Conservation (phyloP, 257 asterid genomes). For the Thymus mandschuricus region DNA sequence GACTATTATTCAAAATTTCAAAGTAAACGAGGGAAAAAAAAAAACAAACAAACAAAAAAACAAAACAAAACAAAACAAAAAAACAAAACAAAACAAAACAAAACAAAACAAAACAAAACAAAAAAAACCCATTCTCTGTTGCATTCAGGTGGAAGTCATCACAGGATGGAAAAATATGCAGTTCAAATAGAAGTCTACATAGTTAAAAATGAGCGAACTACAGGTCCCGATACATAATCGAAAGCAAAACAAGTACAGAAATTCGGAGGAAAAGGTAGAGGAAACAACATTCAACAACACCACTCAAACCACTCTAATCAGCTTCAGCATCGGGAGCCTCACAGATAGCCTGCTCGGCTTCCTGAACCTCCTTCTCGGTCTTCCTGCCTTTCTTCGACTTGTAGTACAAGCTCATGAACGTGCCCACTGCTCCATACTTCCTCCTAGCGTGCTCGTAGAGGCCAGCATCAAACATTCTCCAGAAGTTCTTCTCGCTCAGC, state of each 20-base stretch:
- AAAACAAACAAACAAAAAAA: not conserved
- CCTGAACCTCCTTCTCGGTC: conserved; percentile 98
- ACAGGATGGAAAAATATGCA: not conserved
- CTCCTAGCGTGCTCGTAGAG: conserved; percentile 84
- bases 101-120: not conserved
- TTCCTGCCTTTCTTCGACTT: conserved; percentile 96
- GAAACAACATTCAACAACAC: not conserved
- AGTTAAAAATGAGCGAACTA: conserved; percentile 28
- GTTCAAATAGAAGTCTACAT: conserved; percentile 10
- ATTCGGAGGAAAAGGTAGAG: not conserved
- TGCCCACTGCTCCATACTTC: conserved; percentile 84
- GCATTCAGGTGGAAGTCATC: not conserved
- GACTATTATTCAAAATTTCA: too few species aligned
- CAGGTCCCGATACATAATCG: conserved; percentile 28
- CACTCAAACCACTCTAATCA: conserved; percentile 30
- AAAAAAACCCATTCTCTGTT: not conserved
- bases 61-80: not conserved
- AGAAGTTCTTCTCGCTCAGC: conserved; percentile 83
- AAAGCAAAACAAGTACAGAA: conserved; percentile 12
- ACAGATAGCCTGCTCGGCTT: conserved; percentile 83
- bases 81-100: too few species aligned
- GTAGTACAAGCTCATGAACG: conserved; percentile 95
- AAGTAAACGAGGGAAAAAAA: too few species aligned
- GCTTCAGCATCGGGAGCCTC: conserved; percentile 79
- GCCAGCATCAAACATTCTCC: conserved; percentile 97